phyloP scores from a whole-genome alignment of 345 rosid genomes.

The Boechera stricta region DNA sequence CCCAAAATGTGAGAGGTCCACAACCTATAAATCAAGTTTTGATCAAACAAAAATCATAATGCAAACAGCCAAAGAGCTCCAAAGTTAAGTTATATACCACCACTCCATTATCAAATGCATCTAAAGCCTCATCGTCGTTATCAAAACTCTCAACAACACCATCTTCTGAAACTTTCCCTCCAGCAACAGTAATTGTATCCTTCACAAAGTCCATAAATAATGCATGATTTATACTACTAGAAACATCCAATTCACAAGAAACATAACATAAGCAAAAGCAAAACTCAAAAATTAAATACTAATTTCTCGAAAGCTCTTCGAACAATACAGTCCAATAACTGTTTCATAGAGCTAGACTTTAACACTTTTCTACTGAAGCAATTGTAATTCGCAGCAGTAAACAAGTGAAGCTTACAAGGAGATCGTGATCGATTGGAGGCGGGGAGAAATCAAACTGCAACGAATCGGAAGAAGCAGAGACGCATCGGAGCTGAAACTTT shows the following conservation, averaged over 20 bases:
- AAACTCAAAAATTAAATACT: not conserved
- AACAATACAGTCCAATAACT: not conserved
- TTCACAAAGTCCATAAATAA: slow-evolving; percentile 39
- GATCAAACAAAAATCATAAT: slow-evolving; percentile 11
- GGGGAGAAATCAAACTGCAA: slow-evolving; percentile 76
- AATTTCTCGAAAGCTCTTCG: not conserved
- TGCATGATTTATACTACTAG: not conserved
- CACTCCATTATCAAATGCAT: slow-evolving; percentile 67
- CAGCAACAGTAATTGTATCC: slow-evolving; percentile 63
- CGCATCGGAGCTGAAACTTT: slow-evolving; percentile 36
- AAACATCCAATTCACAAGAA: slow-evolving; percentile 1
- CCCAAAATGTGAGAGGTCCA: slow-evolving; percentile 86
- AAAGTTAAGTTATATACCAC: slow-evolving; percentile 54
- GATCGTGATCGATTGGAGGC: slow-evolving; percentile 88
- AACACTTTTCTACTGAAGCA: not conserved
- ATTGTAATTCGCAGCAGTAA: not conserved
- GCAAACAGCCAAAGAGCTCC: slow-evolving; percentile 1
- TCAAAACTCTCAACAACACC: slow-evolving; percentile 76
- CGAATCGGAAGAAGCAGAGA: slow-evolving; percentile 51
- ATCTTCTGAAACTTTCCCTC: slow-evolving; percentile 74
- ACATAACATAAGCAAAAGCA: not conserved
- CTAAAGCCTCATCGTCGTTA: slow-evolving; percentile 87
- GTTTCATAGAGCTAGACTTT: not conserved
- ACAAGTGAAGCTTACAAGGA: slow-evolving; percentile 49
- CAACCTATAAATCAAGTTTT: slow-evolving; percentile 51